Percentiles rank a stretch among this genome's conserved stretches.
These are phyloP conservation scores for Hypoxylon rubiginosum DNA, from an alignment of 2,329 filamentous ascomycete species.

Conservation along the genomic window DNA sequence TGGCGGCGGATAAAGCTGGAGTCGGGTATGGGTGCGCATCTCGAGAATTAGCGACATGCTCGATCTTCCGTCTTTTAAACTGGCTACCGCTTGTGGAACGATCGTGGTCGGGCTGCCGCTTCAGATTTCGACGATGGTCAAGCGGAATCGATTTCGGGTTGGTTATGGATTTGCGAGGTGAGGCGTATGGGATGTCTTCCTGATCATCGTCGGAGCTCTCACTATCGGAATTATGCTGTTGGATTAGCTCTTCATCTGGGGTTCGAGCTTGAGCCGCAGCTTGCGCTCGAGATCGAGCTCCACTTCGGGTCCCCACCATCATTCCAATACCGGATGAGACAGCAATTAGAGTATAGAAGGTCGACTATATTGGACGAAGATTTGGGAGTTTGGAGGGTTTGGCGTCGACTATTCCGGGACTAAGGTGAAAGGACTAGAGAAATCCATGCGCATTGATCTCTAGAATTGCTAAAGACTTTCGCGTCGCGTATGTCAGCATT, in stretches of 20 bases:
- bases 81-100: neutral
- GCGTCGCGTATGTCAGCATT: neutral
- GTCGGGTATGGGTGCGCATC: constrained; percentile 14
- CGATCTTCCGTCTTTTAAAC: constrained; percentile 40
- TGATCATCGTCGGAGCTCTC: constrained; percentile 45
- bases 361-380: neutral
- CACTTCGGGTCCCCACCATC: constrained; percentile 39
- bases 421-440: neutral
- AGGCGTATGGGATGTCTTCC: constrained; percentile 44
- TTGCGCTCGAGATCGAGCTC: constrained; percentile 6
- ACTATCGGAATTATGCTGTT: constrained; percentile 14
- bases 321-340: constrained; percentile 25
- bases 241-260: constrained; percentile 8
- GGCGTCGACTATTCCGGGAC: neutral
- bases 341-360: constrained; percentile 2
- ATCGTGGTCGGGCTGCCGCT: neutral
- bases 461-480: neutral
- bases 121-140: constrained; percentile 21
- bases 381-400: neutral
- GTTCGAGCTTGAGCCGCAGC: constrained; percentile 12
- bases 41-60: constrained; percentile 17
- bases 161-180: constrained; percentile 35
- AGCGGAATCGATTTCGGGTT: constrained; percentile 11
- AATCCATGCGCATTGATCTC: neutral
- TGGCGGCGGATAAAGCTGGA: constrained; percentile 4